Percentiles rank a stretch among this genome's conserved stretches.
phyloP scores from a whole-genome alignment of 768 basidiomycete species.

The Cyclocybe aegerita region DNA sequence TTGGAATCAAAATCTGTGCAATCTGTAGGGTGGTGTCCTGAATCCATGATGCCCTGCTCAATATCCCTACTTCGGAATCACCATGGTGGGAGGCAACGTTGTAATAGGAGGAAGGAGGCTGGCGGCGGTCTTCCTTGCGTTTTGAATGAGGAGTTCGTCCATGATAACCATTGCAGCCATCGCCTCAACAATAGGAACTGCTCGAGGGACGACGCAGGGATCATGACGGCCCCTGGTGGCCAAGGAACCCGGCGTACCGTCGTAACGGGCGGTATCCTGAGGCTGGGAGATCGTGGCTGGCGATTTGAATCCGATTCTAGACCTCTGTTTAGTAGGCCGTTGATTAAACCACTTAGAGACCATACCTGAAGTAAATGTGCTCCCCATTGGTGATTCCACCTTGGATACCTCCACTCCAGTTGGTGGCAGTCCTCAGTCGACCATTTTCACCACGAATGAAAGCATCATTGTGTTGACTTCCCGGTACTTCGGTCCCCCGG shows the following conservation, averaged over 20 bases:
- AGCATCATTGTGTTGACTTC: slow-evolving; percentile 90
- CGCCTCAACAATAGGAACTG: slow-evolving; percentile 96
- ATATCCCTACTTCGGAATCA: slow-evolving; percentile 48
- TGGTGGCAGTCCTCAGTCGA: slow-evolving; percentile 78
- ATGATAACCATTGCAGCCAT: slow-evolving; percentile 97
- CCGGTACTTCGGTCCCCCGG: slow-evolving; percentile 90
- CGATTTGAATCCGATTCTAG: slow-evolving; percentile 93
- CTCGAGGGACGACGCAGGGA: slow-evolving; percentile 95
- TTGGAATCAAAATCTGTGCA: too few species aligned
- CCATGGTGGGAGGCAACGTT: slow-evolving; percentile 93
- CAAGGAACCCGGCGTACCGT: slow-evolving; percentile 84
- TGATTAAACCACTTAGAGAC: slow-evolving; percentile 3
- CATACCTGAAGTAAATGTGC: slow-evolving; percentile 94
- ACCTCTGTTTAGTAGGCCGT: not conserved
- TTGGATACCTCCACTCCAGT: slow-evolving; percentile 97
- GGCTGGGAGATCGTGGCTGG: slow-evolving; percentile 96
- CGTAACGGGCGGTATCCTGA: slow-evolving; percentile 90
- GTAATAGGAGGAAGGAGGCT: slow-evolving; percentile 79
- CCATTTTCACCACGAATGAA: slow-evolving; percentile 71
- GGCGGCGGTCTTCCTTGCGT: slow-evolving; percentile 73
- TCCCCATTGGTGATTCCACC: slow-evolving; percentile 98
- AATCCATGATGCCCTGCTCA: too few species aligned
- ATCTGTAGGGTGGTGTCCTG: too few species aligned
- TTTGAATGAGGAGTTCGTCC: slow-evolving; percentile 91
- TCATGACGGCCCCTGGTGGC: slow-evolving; percentile 95